Evolutionary conservation across 139 green algal species (phyloP), one percentile per base, ranked within the genome.

Genomic region (Zygnema cylindricum): DNA sequence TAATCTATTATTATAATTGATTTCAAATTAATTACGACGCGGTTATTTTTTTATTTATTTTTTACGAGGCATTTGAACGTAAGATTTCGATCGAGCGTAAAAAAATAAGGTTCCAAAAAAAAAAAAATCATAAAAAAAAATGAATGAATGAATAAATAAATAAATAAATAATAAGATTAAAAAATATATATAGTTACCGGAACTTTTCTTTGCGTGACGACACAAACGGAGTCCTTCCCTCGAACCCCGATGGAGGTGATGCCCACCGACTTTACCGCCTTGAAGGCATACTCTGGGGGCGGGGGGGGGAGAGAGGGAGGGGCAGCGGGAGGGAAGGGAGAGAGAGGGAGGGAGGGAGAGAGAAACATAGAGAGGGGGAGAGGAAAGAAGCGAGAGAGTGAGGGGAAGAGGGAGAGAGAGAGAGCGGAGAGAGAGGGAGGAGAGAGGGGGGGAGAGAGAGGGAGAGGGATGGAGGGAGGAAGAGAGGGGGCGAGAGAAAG

Each of bases 201-300:
- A 82, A 92, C 87, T 40, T 93, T 94, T 83, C 92, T 92, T 85
- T 94, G 92, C 25, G 97, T 98, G 0, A 99, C 97, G 35, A 98
- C 94, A 33, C 94, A 95, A 0, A 98, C 96, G 76, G 81, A 95
- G 91, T 99, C 97, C 32, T 95, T 96, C 30, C 97, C 97, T 0
- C 97, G 93, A 33, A 99, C 94, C 0, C 91, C 97, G 40, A 99
- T 97, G 69, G 93, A 96, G 0, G 96, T 99, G n/a, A 96, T 91
- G 0, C 97, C 97, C 0, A 86, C 92, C 1, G 95, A 93, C 84
- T 98, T 97, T 1, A 98, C 96, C 11, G 97, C 97, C 86, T 99
- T 99, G 93, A 99, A 99, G 0, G 97, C 97, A 94, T 99, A 99
- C 92, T 99, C 97, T 98, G 94, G 49, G 49, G 49, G 49, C 7